Percentiles rank a stretch among this genome's conserved stretches.
These are phyloP conservation scores for Rhipidocladum racemiflorum DNA, from an alignment of 176 grass and related monocot genomes.

Conservation along the genomic window DNA sequence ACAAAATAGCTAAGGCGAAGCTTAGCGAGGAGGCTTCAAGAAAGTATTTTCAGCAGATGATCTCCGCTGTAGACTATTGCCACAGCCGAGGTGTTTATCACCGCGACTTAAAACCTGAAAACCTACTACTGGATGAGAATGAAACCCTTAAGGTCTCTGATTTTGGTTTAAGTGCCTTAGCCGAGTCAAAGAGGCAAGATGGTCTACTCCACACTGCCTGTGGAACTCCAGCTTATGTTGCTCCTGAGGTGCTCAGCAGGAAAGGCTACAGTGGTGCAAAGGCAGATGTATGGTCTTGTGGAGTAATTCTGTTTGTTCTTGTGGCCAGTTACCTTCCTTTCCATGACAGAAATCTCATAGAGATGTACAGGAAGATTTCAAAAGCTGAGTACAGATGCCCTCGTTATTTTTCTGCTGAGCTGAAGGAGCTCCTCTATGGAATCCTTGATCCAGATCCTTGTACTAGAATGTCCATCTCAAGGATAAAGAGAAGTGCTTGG, in stretches of 20 bases:
- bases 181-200: constrained; percentile 69
- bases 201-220: constrained; percentile 71
- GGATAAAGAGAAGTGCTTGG: constrained; percentile 71
- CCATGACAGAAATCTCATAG: constrained; percentile 74
- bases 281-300: constrained; percentile 88
- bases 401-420: constrained; percentile 59
- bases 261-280: constrained; percentile 71
- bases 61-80: constrained; percentile 65
- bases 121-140: constrained; percentile 66
- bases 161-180: constrained; percentile 77
- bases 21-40: constrained; percentile 50
- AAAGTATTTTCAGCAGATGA: constrained; percentile 82
- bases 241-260: constrained; percentile 70
- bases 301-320: constrained; percentile 84
- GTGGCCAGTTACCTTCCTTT: constrained; percentile 71
- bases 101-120: constrained; percentile 83
- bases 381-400: constrained; percentile 69
- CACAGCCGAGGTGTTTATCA: constrained; percentile 84
- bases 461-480: constrained; percentile 69
- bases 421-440: constrained; percentile 58
- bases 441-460: constrained; percentile 75
- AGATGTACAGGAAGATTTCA: constrained; percentile 83
- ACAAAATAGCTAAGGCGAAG: constrained; percentile 62
- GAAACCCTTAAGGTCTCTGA: constrained; percentile 67
- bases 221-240: constrained; percentile 83